These are phyloP conservation scores for Tetrapisispora pingtungensis DNA, from an alignment of 805 yeast genomes.

Conservation along the genomic window DNA sequence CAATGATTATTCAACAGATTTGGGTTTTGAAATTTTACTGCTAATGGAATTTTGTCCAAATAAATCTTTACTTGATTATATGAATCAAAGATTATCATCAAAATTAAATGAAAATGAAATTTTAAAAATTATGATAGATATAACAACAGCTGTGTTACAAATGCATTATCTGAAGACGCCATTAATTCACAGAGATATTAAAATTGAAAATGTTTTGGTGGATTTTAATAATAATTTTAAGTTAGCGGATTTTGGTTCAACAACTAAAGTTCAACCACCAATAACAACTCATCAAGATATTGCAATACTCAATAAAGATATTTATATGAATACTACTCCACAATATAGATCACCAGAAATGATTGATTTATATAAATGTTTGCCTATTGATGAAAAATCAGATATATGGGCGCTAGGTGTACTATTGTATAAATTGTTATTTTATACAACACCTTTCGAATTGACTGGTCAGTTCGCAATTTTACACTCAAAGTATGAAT, in stretches of 20 bases:
- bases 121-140: constrained; percentile 72
- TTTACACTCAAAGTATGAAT: constrained; percentile 71
- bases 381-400: constrained; percentile 83
- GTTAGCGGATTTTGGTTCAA: constrained; percentile 90
- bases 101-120: constrained; percentile 73
- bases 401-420: constrained; percentile 98
- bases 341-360: constrained; percentile 95
- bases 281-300: constrained; percentile 72
- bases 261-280: constrained; percentile 42
- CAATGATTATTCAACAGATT: background rate
- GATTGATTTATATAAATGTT: constrained; percentile 76
- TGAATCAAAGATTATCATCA: constrained; percentile 77
- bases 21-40: constrained; percentile 74
- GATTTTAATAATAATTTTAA: constrained; percentile 62
- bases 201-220: constrained; percentile 87
- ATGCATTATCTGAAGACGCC: constrained; percentile 73
- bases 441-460: constrained; percentile 92
- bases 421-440: constrained; percentile 80
- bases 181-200: constrained; percentile 84
- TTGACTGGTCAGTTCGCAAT: constrained; percentile 75
- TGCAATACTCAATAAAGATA: constrained; percentile 71
- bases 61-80: constrained; percentile 79
- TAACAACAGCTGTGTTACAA: constrained; percentile 67
- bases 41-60: constrained; percentile 93
- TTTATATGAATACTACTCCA: constrained; percentile 86